Conservation (phyloP, 805 yeast species). For the Candida dajiaensis region DNA sequence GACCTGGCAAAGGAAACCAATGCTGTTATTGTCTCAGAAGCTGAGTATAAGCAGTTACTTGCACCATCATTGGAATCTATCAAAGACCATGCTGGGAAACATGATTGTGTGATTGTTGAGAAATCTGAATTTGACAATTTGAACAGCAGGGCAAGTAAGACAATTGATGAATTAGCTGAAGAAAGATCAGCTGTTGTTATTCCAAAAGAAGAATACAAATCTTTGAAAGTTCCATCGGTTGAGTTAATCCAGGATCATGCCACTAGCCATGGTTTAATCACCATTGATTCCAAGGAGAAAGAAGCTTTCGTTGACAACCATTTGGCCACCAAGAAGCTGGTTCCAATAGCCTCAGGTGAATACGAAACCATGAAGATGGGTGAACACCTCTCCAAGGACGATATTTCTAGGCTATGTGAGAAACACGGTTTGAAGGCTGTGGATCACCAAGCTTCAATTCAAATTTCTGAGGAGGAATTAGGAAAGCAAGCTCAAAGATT, state of each 20-base stretch:
- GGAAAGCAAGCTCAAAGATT: background rate
- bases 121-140: constrained; percentile 1
- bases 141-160: constrained; percentile 16
- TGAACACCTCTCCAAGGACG: constrained; percentile 12
- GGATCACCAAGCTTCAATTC: background rate
- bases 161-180: constrained; percentile 13
- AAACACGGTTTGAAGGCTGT: constrained; percentile 2
- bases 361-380: constrained; percentile 8
- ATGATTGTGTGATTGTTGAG: no score
- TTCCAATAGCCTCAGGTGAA: constrained; percentile 8
- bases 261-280: constrained; percentile 8
- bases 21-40: constrained; percentile 13
- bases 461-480: background rate
- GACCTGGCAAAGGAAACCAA: constrained; percentile 17
- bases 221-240: constrained; percentile 3
- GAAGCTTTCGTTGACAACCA: background rate
- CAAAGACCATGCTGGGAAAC: no score
- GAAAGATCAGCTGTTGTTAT: constrained; percentile 20
- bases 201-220: constrained; percentile 19
- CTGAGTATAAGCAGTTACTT: background rate
- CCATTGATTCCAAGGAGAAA: constrained; percentile 5
- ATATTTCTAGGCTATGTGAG: constrained; percentile 16
- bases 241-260: constrained; percentile 3
- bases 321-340: background rate
- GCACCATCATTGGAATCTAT: no score